A percentile compares a stretch with the other conserved stretches of the same genome.
phyloP scores from a whole-genome alignment of 2,329 filamentous ascomycete species.

The Dothiorella sarmentorum region DNA sequence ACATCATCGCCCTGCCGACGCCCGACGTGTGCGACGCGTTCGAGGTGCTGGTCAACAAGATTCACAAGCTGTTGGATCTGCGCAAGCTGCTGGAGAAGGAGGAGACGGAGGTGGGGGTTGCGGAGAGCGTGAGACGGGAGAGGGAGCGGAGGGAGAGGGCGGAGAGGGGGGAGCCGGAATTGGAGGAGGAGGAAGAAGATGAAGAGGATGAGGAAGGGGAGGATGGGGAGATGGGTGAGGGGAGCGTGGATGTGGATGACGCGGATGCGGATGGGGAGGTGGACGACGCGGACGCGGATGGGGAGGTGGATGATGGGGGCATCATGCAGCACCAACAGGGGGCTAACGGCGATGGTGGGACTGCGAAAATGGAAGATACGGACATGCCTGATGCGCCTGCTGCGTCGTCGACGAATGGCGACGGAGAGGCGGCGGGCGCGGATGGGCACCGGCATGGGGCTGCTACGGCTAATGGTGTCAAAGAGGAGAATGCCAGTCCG shows the following conservation, averaged over 20 bases:
- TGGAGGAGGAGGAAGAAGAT: constrained; percentile 28
- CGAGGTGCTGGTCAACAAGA: constrained; percentile 65
- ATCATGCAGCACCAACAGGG: neutral
- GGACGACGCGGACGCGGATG: constrained; percentile 26
- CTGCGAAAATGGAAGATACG: neutral
- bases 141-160: constrained; percentile 21
- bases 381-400: neutral
- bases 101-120: constrained; percentile 62
- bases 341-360: neutral
- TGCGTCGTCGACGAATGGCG: too few species aligned
- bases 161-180: constrained; percentile 22
- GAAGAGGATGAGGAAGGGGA: constrained; percentile 11
- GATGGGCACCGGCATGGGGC: neutral
- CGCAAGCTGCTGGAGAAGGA: constrained; percentile 74
- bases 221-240: neutral
- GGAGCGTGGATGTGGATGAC: neutral
- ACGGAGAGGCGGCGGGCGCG: neutral
- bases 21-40: constrained; percentile 67
- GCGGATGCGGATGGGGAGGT: neutral
- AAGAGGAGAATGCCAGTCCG: neutral
- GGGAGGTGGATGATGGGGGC: constrained; percentile 28
- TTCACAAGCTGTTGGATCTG: constrained; percentile 67
- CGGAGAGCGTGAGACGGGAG: constrained; percentile 36
- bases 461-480: neutral
- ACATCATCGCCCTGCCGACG: constrained; percentile 70